These are phyloP conservation scores for Diplodia intermedia DNA, from an alignment of 2,329 filamentous ascomycete species.

Conservation along the genomic window DNA sequence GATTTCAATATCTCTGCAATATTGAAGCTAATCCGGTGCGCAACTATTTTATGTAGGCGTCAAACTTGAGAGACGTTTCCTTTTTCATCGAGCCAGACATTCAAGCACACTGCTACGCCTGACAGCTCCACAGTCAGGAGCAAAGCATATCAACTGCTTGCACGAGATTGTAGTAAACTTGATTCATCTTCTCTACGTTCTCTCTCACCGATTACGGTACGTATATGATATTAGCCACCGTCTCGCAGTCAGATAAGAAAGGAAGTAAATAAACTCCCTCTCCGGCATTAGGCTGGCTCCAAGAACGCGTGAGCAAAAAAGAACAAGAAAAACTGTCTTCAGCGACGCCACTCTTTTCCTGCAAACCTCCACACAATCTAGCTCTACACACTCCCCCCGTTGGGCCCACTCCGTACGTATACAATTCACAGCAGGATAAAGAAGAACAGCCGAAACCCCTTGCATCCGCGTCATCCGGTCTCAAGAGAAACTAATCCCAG, in stretches of 20 bases:
- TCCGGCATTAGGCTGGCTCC: not conserved
- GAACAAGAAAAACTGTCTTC: not conserved
- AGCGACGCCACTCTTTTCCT: not conserved
- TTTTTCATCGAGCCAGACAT: too few relatives aligned
- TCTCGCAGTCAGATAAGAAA: not conserved
- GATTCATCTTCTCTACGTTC: not conserved
- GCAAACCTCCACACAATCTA: not conserved
- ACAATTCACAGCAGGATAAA: not conserved
- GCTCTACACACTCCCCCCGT: not conserved
- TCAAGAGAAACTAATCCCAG: too few relatives aligned
- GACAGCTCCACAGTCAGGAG: too few relatives aligned
- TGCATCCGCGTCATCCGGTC: too few relatives aligned
- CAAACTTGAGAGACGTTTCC: too few relatives aligned
- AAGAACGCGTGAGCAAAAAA: not conserved
- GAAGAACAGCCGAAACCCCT: too few relatives aligned
- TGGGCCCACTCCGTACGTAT: not conserved
- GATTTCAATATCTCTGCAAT: too few relatives aligned
- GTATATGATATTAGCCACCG: not conserved
- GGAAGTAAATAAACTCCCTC: not conserved
- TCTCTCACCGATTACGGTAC: not conserved
- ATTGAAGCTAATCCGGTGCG: too few relatives aligned
- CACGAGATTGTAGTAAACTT: not conserved
- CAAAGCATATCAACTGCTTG: not conserved
- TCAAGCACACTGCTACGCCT: too few relatives aligned
- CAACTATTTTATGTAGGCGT: too few relatives aligned